phyloP scores from a whole-genome alignment of 441 rosid species.

The Rhodomyrtus psidioides region DNA sequence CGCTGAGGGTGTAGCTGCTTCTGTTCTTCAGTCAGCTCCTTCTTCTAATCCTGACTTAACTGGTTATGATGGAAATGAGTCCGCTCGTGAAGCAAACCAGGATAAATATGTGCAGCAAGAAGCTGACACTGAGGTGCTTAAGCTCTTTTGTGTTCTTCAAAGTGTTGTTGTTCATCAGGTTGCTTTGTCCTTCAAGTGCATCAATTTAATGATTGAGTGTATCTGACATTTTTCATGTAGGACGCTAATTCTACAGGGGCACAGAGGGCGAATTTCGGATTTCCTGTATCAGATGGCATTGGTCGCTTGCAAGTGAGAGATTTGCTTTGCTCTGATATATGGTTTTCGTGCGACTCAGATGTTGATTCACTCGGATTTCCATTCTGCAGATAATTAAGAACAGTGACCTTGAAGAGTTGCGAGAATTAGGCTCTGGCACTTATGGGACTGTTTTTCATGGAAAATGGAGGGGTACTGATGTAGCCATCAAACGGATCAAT shows the following conservation, averaged over 20 bases:
- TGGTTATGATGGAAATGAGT: slow-evolving; percentile 9
- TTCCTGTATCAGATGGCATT: slow-evolving; percentile 43
- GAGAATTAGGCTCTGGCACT: slow-evolving; percentile 12
- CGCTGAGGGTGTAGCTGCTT: slow-evolving; percentile 66
- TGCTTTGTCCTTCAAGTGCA: neutral
- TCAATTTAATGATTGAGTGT: neutral
- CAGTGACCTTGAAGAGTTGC: slow-evolving; percentile 11
- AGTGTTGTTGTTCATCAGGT: neutral
- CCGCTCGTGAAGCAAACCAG: slow-evolving; percentile 17
- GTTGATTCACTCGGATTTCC: neutral
- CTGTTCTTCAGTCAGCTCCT: slow-evolving; percentile 37
- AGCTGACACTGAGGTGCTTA: slow-evolving; percentile 40
- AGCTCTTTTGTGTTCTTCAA: neutral
- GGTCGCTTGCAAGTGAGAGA: slow-evolving; percentile 55
- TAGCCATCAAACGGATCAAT: slow-evolving; percentile 11
- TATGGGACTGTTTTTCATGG: slow-evolving; percentile 14
- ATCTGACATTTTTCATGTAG: slow-evolving; percentile 2
- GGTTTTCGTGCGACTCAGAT: neutral
- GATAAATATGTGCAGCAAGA: slow-evolving; percentile 25
- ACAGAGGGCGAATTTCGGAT: slow-evolving; percentile 32
- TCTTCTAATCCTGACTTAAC: slow-evolving; percentile 22
- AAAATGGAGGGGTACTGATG: slow-evolving; percentile 15
- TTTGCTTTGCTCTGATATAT: neutral
- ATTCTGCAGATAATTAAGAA: slow-evolving; percentile 7
- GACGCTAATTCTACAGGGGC: slow-evolving; percentile 31